Evolutionary conservation across 2,329 filamentous ascomycete genomes (phyloP).

Genomic region (Fusarium lyarnte): DNA sequence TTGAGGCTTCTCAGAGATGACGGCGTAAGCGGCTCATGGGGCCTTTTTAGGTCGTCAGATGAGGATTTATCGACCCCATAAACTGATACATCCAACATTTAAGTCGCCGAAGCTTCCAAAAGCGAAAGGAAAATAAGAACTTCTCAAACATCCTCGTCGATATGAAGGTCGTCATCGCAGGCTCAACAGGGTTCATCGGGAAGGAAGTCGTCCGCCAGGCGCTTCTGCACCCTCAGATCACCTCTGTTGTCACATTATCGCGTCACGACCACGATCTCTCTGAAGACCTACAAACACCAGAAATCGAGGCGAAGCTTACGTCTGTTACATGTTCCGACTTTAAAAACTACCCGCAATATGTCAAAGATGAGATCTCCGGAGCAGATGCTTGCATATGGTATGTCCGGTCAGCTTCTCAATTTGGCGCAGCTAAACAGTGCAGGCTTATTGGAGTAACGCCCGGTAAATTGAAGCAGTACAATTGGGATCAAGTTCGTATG

Average conservation of each 20-base stretch:
- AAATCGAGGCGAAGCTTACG: slow-evolving; percentile 50
- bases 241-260: slow-evolving; percentile 53
- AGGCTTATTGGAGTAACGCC: slow-evolving; percentile 55
- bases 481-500: slow-evolving; percentile 50
- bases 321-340: slow-evolving; percentile 54
- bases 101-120: background rate
- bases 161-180: slow-evolving; percentile 57
- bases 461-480: slow-evolving; percentile 42
- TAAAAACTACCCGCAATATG: slow-evolving; percentile 51
- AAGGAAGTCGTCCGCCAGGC: slow-evolving; percentile 56
- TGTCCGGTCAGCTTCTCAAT: fast-evolving
- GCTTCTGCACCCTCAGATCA: slow-evolving; percentile 48
- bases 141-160: background rate
- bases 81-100: background rate
- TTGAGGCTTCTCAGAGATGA: background rate
- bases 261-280: slow-evolving; percentile 49
- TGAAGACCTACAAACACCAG: slow-evolving; percentile 20
- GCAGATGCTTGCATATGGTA: slow-evolving; percentile 58
- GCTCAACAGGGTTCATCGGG: slow-evolving; percentile 55
- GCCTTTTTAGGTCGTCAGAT: background rate
- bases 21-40: background rate
- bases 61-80: background rate
- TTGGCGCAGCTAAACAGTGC: background rate
- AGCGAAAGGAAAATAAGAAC: background rate
- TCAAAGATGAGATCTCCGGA: slow-evolving; percentile 51